A percentile compares a stretch with the other conserved stretches of the same genome.
Evolutionary conservation across 495 filamentous ascomycete species (phyloP).

Genomic region (Amorphotheca resinae): DNA sequence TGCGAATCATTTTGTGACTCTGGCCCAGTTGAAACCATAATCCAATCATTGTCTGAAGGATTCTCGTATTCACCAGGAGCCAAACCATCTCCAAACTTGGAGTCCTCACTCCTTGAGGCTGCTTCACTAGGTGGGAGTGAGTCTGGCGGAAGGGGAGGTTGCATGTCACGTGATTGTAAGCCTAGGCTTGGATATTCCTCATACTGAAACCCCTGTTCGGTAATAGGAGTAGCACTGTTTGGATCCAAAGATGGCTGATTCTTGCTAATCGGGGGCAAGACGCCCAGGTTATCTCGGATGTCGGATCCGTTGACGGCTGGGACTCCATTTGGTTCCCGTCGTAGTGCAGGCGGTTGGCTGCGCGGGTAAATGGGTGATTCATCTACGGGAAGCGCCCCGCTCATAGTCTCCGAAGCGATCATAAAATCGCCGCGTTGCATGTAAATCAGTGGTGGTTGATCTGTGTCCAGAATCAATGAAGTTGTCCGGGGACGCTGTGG

Average conservation of each 20-base stretch:
- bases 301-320: neutral
- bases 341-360: neutral
- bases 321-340: neutral
- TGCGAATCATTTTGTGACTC: neutral
- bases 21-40: slow-evolving; percentile 19
- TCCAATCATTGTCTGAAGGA: slow-evolving; percentile 23
- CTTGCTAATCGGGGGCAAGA: slow-evolving; percentile 18
- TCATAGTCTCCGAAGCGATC: neutral
- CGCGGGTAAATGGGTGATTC: neutral
- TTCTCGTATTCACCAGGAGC: slow-evolving; percentile 11
- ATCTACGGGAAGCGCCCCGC: neutral
- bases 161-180: neutral
- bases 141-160: neutral
- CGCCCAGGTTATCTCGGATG: neutral
- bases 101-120: slow-evolving; percentile 4
- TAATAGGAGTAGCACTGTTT: slow-evolving; percentile 18
- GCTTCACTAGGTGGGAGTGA: neutral
- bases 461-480: neutral
- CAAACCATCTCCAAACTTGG: slow-evolving; percentile 4
- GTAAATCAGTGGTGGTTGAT: neutral
- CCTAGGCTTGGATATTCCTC: slow-evolving; percentile 3
- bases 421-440: neutral
- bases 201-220: slow-evolving; percentile 12
- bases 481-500: neutral
- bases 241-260: slow-evolving; percentile 21